A percentile compares a stretch with the other conserved stretches of the same genome.
These are phyloP conservation scores for Cnidoscolus chayamansa DNA, from an alignment of 441 rosid species.

Conservation along the genomic window DNA sequence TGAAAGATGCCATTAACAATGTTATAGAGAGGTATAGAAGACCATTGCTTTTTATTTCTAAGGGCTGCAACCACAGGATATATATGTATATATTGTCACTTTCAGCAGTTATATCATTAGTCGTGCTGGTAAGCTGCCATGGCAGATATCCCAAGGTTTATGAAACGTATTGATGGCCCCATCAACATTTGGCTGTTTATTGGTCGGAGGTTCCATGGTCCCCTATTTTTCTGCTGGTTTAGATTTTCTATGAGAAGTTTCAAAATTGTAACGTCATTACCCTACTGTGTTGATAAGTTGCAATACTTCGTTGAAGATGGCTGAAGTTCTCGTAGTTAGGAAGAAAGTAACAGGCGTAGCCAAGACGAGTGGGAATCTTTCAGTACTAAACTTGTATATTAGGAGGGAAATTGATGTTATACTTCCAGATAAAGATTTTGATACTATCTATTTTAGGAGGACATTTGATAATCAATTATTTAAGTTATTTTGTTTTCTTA, in stretches of 20 bases:
- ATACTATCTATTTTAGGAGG: neutral
- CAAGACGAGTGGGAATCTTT: neutral
- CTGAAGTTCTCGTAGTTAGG: neutral
- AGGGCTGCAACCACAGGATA: neutral
- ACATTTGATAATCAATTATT: neutral
- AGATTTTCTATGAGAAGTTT: neutral
- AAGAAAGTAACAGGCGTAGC: neutral
- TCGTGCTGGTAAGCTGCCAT: conserved; percentile 4
- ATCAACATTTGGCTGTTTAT: neutral
- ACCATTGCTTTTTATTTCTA: neutral
- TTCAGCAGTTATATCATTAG: neutral
- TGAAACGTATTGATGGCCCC: neutral
- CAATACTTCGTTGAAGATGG: neutral
- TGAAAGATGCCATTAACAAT: neutral
- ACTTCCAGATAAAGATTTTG: neutral
- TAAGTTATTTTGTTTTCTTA: neutral
- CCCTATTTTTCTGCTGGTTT: neutral
- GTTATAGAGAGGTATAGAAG: neutral
- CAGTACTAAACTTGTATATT: neutral
- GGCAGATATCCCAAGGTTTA: neutral
- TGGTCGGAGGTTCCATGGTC: neutral
- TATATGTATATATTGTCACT: neutral
- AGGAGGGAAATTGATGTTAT: neutral
- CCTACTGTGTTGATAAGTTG: neutral
- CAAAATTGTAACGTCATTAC: neutral